Evolutionary conservation across 169 alveolate genomes (phyloP).

Genomic region (Perkinsus chesapeaki): DNA sequence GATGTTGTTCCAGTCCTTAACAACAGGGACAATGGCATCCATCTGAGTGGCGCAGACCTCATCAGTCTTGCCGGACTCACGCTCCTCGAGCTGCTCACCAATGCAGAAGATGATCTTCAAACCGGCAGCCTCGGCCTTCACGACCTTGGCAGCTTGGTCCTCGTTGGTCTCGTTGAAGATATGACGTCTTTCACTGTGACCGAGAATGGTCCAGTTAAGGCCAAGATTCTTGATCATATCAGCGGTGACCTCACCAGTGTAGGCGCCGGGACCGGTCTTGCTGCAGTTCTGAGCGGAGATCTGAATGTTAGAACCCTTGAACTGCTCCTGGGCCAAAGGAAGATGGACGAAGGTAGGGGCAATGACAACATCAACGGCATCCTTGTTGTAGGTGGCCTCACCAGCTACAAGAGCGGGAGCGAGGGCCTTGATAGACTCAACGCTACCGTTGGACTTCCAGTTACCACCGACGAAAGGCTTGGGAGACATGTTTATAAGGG

Average conservation of each 20-base stretch:
- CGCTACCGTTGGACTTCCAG: slow-evolving; percentile 90
- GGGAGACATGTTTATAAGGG: slow-evolving; percentile 48
- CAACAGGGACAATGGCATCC: slow-evolving; percentile 42
- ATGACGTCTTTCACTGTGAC: slow-evolving; percentile 96
- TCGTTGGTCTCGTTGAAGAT: slow-evolving; percentile 86
- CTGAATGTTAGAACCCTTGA: slow-evolving; percentile 46
- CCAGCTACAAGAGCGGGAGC: slow-evolving; percentile 23
- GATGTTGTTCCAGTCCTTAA: slow-evolving; percentile 34
- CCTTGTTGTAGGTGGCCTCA: background rate
- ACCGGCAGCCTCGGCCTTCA: slow-evolving; percentile 29
- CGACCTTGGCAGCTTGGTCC: slow-evolving; percentile 86
- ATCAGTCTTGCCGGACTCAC: slow-evolving; percentile 30
- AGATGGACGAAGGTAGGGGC: slow-evolving; percentile 80
- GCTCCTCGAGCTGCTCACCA: slow-evolving; percentile 31
- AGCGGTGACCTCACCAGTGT: slow-evolving; percentile 92
- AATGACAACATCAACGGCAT: slow-evolving; percentile 61
- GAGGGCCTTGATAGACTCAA: slow-evolving; percentile 53
- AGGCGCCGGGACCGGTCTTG: slow-evolving; percentile 89
- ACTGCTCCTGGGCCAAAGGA: slow-evolving; percentile 52
- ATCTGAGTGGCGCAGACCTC: slow-evolving; percentile 73
- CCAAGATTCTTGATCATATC: slow-evolving; percentile 86
- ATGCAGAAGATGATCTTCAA: slow-evolving; percentile 27
- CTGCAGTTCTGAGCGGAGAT: slow-evolving; percentile 88
- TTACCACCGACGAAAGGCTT: slow-evolving; percentile 86
- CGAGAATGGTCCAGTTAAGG: slow-evolving; percentile 88